Base-by-base conservation (phyloP, 176 grass and related monocot genomes). In the Paspalum notatum region DNA sequence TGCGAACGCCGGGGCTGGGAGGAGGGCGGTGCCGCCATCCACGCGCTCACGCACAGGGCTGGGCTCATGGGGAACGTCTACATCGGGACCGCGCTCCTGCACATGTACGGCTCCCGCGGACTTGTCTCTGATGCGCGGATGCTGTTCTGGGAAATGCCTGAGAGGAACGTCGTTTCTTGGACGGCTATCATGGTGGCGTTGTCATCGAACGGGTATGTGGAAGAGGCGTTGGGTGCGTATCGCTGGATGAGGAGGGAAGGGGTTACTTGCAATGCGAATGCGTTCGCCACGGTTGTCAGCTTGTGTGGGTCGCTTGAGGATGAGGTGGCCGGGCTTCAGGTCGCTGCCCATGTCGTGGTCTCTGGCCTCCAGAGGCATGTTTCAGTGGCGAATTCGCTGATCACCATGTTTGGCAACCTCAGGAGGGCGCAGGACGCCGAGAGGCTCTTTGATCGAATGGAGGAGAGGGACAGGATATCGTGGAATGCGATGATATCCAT, bases 361-460 rank as follows among this genome's bases (percentile, higher is more conserved):
- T 85, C 80, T 75, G 90, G 88, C 9, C 68, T 91, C 24, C 78
- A 85, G n/a, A 82, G 5, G 2, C 53, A 93, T 20, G 85, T 90
- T 24, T 93, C 90, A 3, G 88, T 91, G 20, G 86, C 62, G 15
- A 97, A 97, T 75, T 88, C 93, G 17, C 50, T 97, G n/a, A 87
- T 97, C 15, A 91, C 90, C 22, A 71, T 93, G 81, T 90, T 89
- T 74, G 93, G 93, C 24, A 86, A 82, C 76, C n/a, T 91, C 3
- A 80, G 81, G 40, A 90, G 77, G 87, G 57, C 49, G 41, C 13
- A 59, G 27, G 83, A 93, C 27, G 86, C 91, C 2, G 68, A 85
- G 73, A 68, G 24, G 52, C 54, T 97, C 49, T 97, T 97, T 69
- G 62, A 83, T 82, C 75, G 2, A 41, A 91, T 93, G 32, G 32